Conservation (phyloP, 225 moss, liverwort and hornwort genomes). For the Neckera pumila region DNA sequence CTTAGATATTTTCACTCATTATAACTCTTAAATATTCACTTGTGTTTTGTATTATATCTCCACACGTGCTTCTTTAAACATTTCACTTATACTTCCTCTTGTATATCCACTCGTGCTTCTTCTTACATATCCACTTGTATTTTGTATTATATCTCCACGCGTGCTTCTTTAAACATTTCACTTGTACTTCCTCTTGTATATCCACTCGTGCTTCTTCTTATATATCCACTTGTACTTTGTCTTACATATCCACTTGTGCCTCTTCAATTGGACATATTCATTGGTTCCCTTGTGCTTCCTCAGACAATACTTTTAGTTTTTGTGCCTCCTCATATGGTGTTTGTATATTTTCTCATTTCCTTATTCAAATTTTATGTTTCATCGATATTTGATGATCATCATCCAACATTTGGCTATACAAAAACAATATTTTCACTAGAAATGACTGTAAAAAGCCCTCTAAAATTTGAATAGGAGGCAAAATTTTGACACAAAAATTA, state of each 20-base stretch:
- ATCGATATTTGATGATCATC: background rate
- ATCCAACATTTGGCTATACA: background rate
- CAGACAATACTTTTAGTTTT: background rate
- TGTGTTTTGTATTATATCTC: no score
- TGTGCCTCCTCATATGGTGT: fast-evolving
- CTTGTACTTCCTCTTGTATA: no score
- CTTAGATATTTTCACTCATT: no score
- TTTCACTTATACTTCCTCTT: no score
- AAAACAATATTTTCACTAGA: background rate
- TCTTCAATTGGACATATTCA: background rate
- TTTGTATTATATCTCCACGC: no score
- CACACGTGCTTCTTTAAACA: no score
- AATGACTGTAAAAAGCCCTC: background rate
- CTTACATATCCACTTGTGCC: background rate
- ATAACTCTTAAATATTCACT: no score
- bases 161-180: no score
- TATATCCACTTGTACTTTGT: fast-evolving
- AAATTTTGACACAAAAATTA: background rate
- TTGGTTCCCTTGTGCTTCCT: no score
- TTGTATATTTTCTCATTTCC: fast-evolving
- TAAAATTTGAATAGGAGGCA: fast-evolving
- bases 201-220: no score
- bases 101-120: no score
- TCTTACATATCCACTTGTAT: no score
- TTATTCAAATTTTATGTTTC: background rate